A percentile compares a stretch with the other conserved stretches of the same genome.
These are phyloP conservation scores for Cryptococcus depauperatus DNA, from an alignment of 1,284 basidiomycete species.

Conservation along the genomic window DNA sequence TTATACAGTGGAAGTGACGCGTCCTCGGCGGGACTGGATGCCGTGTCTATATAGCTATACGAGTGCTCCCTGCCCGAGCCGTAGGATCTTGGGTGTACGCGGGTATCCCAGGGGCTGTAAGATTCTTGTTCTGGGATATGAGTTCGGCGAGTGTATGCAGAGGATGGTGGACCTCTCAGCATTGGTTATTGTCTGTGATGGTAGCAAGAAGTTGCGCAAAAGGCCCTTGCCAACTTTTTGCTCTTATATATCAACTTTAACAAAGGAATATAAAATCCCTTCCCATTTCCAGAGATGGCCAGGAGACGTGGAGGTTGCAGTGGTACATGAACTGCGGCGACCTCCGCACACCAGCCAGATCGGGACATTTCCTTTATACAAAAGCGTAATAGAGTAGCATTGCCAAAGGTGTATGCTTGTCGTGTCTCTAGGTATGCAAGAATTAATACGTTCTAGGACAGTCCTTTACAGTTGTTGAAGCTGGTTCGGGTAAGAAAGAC, in stretches of 20 bases:
- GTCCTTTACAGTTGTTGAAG: no score
- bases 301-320: no score
- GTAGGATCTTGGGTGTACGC: constrained; percentile 28
- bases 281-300: no score
- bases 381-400: no score
- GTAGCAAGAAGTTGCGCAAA: background rate
- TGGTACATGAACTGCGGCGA: no score
- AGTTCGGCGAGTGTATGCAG: constrained; percentile 13
- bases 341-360: no score
- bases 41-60: background rate
- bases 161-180: constrained; percentile 1
- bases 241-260: background rate
- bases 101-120: constrained; percentile 39
- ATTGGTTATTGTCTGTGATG: background rate
- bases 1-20: constrained; percentile 20
- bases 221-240: background rate
- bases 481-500: no score
- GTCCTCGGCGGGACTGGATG: background rate
- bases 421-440: no score
- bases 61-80: constrained; percentile 22
- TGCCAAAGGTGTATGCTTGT: no score
- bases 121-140: constrained; percentile 37
- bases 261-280: no score
- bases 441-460: no score
- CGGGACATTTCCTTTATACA: no score